phyloP scores from a whole-genome alignment of 306 rosid species.

The Cajanus cajan region DNA sequence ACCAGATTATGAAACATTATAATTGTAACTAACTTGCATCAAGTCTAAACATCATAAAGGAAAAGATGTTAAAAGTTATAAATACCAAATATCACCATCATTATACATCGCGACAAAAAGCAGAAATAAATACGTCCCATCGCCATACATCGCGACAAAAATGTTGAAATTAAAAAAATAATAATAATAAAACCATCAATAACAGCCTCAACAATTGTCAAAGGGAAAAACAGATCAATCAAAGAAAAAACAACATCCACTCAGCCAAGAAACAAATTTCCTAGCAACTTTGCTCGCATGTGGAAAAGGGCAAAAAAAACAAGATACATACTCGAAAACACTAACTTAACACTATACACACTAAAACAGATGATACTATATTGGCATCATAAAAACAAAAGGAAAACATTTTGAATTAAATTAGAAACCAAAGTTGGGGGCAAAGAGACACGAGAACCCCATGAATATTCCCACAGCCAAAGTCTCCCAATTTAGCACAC shows the following conservation, averaged over 20 bases:
- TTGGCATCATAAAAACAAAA: background rate
- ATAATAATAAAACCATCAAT: background rate
- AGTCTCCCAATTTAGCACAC: background rate
- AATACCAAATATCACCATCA: background rate
- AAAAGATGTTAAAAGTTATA: background rate
- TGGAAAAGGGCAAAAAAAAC: slow-evolving; percentile 1
- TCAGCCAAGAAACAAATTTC: slow-evolving; percentile 6
- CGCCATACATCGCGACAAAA: background rate
- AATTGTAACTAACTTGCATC: background rate
- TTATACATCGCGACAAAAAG: background rate
- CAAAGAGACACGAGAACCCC: background rate
- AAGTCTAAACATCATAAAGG: background rate
- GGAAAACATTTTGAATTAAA: background rate
- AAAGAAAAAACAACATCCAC: background rate
- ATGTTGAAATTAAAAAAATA: background rate
- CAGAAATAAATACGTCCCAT: too few species aligned
- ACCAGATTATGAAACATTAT: slow-evolving; percentile 12
- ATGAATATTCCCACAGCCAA: background rate
- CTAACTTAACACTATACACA: background rate
- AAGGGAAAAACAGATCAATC: slow-evolving; percentile 3
- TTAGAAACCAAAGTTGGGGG: background rate
- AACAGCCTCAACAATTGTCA: background rate
- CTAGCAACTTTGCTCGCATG: background rate
- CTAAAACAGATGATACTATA: background rate
- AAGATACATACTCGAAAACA: background rate